Evolutionary conservation across 2,329 filamentous ascomycete species (phyloP).

Genomic region (Apiospora aurea): DNA sequence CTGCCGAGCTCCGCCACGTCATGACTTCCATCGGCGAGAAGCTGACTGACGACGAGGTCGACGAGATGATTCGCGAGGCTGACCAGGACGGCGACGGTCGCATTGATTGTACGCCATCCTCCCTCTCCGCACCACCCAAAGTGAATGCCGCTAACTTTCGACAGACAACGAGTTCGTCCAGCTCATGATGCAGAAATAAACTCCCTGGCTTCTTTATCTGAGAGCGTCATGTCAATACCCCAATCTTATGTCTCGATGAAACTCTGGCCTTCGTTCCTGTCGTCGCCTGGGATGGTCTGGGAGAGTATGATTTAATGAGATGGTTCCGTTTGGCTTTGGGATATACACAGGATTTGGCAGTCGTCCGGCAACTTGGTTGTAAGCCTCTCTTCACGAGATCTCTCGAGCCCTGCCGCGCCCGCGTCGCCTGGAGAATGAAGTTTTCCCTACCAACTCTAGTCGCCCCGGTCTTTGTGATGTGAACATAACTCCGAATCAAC

Average conservation of each 20-base stretch:
- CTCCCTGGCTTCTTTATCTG: not conserved
- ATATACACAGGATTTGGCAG: constrained; percentile 27
- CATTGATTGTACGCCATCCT: constrained; percentile 75
- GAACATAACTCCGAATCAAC: not conserved
- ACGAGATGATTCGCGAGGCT: constrained; percentile 92
- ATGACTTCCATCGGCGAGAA: constrained; percentile 95
- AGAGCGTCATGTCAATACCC: constrained; percentile 22
- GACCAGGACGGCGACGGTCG: constrained; percentile 89
- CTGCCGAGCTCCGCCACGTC: constrained; percentile 85
- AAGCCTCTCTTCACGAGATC: constrained; percentile 22
- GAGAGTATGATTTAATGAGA: constrained; percentile 27
- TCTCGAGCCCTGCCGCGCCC: constrained; percentile 25
- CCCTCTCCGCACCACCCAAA: not conserved
- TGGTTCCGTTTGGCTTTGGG: constrained; percentile 27
- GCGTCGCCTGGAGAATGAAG: constrained; percentile 24
- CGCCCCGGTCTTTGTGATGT: no score
- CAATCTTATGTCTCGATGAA: constrained; percentile 29
- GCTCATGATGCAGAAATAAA: constrained; percentile 95
- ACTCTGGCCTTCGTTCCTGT: constrained; percentile 28
- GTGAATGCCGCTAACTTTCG: constrained; percentile 35
- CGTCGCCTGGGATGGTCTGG: constrained; percentile 22
- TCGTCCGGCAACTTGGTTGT: constrained; percentile 26
- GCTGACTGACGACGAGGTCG: constrained; percentile 88
- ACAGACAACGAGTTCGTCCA: constrained; percentile 91
- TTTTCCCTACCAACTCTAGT: constrained; percentile 11